phyloP scores from a whole-genome alignment of 805 yeast species.

The Blastobotrys attinorum region DNA sequence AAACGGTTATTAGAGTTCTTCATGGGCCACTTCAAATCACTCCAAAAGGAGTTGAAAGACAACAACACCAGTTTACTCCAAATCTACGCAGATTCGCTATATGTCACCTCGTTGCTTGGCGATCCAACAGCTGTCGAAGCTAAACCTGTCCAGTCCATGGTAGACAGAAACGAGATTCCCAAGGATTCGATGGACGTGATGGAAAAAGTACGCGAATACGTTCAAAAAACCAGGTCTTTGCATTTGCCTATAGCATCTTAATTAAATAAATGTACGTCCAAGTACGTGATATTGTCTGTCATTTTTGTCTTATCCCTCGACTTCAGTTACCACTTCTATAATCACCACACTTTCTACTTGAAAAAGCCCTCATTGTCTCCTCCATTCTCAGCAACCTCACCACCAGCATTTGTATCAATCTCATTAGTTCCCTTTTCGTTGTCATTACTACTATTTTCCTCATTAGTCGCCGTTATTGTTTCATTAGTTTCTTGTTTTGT shows the following conservation, averaged over 20 bases:
- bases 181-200: neutral
- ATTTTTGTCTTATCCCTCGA: too few species aligned
- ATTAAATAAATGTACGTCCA: too few species aligned
- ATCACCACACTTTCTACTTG: too few species aligned
- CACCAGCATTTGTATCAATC: neutral
- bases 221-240: neutral
- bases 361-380: too few species aligned
- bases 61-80: neutral
- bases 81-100: neutral
- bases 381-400: too few species aligned
- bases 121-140: neutral
- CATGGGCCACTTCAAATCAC: neutral
- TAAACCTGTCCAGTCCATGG: neutral
- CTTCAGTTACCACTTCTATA: too few species aligned
- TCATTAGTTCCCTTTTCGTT: neutral
- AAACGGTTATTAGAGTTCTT: neutral
- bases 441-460: neutral
- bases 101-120: neutral
- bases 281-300: too few species aligned
- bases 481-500: neutral
- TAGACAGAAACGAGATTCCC: too few species aligned
- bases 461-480: neutral
- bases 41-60: neutral
- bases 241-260: neutral
- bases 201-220: neutral